These are phyloP conservation scores for Amaranthus hypochondriacus DNA, from an alignment of 148 eudicot species.

Conservation along the genomic window DNA sequence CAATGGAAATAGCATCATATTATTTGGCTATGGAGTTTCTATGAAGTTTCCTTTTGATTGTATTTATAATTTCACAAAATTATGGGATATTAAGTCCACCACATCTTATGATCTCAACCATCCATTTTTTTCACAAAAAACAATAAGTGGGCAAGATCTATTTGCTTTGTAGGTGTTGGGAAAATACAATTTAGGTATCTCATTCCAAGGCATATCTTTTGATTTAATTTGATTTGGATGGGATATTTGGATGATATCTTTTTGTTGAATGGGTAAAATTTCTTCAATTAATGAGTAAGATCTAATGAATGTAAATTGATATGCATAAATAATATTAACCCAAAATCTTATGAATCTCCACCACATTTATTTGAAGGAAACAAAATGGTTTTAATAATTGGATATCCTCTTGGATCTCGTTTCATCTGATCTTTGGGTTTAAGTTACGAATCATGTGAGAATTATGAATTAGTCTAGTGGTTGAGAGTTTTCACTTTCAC, in stretches of 20 bases:
- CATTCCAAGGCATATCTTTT: background rate
- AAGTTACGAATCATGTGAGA: too few relatives aligned
- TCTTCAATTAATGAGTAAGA: background rate
- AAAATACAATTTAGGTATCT: background rate
- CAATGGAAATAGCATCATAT: slow-evolving; percentile 17
- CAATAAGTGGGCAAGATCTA: background rate
- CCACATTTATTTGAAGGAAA: too few relatives aligned
- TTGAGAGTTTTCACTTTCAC: too few relatives aligned
- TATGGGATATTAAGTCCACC: background rate
- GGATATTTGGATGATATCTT: background rate
- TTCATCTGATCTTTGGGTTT: too few relatives aligned
- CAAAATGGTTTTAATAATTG: too few relatives aligned
- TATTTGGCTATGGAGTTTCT: slow-evolving; percentile 21
- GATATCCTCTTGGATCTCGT: too few relatives aligned
- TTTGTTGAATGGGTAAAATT: too few relatives aligned
- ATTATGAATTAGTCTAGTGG: too few relatives aligned
- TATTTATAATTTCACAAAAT: background rate
- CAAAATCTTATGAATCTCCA: too few relatives aligned
- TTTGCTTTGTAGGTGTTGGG: background rate
- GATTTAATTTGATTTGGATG: background rate
- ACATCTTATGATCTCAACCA: slow-evolving; percentile 7
- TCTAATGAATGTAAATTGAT: too few relatives aligned
- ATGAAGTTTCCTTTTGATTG: slow-evolving; percentile 36
- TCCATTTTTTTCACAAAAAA: slow-evolving; percentile 3
- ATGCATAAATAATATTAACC: too few relatives aligned